These are phyloP conservation scores for Jackrogersella minutella DNA, from an alignment of 495 filamentous ascomycete species.

Conservation along the genomic window DNA sequence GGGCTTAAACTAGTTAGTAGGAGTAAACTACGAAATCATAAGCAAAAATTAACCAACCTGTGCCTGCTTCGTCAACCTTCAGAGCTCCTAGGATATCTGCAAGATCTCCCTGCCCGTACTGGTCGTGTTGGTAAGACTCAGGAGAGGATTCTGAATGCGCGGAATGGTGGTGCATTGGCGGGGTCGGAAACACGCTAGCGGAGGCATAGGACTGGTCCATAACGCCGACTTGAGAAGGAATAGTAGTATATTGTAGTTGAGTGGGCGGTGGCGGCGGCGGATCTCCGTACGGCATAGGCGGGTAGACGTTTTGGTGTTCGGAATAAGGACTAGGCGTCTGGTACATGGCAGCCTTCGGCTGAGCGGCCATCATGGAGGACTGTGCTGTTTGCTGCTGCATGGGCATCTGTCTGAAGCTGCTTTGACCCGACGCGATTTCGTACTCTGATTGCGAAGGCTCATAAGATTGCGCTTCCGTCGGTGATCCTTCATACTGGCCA, in stretches of 20 bases:
- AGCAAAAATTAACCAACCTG: slow-evolving; percentile 72
- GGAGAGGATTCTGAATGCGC: slow-evolving; percentile 54
- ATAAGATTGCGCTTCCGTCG: slow-evolving; percentile 56
- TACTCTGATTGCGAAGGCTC: slow-evolving; percentile 56
- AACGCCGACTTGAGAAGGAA: slow-evolving; percentile 55
- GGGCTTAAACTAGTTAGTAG: slow-evolving; percentile 60
- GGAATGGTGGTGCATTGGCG: slow-evolving; percentile 61
- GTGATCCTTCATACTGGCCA: slow-evolving; percentile 82
- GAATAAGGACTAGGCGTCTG: slow-evolving; percentile 50
- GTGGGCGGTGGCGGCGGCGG: slow-evolving; percentile 53
- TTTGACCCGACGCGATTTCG: slow-evolving; percentile 56
- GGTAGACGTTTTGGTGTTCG: slow-evolving; percentile 54
- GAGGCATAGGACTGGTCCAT: slow-evolving; percentile 60
- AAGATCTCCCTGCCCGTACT: slow-evolving; percentile 73
- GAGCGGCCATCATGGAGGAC: slow-evolving; percentile 43
- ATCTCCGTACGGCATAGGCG: slow-evolving; percentile 54
- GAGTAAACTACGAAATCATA: not conserved
- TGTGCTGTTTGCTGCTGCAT: slow-evolving; percentile 53
- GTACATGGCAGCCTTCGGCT: slow-evolving; percentile 52
- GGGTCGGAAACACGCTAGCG: slow-evolving; percentile 59
- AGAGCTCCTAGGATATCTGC: slow-evolving; percentile 84
- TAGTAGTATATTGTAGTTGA: slow-evolving; percentile 58
- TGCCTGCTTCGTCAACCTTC: slow-evolving; percentile 86
- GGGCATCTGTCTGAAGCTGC: slow-evolving; percentile 63
- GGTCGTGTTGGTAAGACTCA: slow-evolving; percentile 66